Evolutionary conservation across 345 rosid genomes (phyloP), one percentile per base, ranked within the genome.

Genomic region (Eucalyptus rudis): DNA sequence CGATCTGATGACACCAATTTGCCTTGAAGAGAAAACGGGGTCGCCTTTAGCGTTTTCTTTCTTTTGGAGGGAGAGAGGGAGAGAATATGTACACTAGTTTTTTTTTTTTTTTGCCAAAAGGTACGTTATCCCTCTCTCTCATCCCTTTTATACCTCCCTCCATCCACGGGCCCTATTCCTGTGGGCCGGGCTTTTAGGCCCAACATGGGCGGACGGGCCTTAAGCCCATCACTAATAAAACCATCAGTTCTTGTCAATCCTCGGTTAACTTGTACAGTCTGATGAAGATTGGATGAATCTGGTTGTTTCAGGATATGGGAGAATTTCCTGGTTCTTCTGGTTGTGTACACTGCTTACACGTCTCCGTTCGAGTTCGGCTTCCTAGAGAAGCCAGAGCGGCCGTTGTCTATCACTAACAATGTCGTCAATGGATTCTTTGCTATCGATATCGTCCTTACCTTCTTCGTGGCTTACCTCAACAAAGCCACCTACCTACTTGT

Each of bases 281-380:
- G 22, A 31, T 31, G 16, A 66, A 31, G 17, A 66, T 68, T 17
- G 13, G 36, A 31, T 14, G n/a, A n/a, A 87, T 40, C 31, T 89
- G 64, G 31, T 87, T 88, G 29, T 79, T 94, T 92, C 97, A 97
- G 99, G 95, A 58, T 90, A 66, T 98, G 99, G 99, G 96, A 98
- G 91, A 94, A 94, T 6, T 95, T 90, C 90, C 94, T 98, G 22
- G 95, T 95, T 87, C 56, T 95, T 90, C 95, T 98, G 80, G 98
- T 97, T 85, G 89, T 95, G 24, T 98, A 96, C 85, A 95, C 98
- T 8, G 96, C 97, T 91, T 98, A 99, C 98, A 98, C 91, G 15
- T 96, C 98, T 1, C 99, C 98, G 3, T 98, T 97, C 49, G 98
- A 98, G 89, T 95, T 97, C 68, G 98, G 98, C 33, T 98, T 97